These are phyloP conservation scores for Babesia bovis DNA, from an alignment of 169 alveolate genomes.

Conservation along the genomic window DNA sequence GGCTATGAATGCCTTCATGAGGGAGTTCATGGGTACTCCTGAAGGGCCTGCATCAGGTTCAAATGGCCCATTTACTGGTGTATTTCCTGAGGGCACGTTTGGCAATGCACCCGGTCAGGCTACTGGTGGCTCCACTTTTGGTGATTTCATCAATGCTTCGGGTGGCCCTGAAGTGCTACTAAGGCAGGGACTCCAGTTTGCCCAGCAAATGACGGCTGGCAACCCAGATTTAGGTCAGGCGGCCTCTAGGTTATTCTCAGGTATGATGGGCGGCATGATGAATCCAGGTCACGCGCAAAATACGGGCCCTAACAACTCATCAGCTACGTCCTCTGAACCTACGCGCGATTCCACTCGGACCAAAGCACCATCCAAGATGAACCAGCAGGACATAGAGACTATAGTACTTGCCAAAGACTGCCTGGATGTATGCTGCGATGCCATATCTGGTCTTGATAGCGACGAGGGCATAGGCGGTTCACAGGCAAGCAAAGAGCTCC, in stretches of 20 bases:
- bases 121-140: not conserved
- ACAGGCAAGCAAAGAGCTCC: slow-evolving; percentile 2
- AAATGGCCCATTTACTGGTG: not conserved
- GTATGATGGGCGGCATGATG: slow-evolving; percentile 9
- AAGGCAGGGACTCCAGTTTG: slow-evolving; percentile 17
- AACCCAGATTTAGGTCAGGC: slow-evolving; percentile 2
- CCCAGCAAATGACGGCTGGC: not conserved
- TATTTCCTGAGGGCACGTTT: not conserved
- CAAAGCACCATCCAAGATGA: not conserved
- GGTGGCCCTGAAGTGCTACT: not conserved
- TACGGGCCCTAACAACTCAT: not conserved
- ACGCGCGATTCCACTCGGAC: not conserved
- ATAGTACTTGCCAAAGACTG: not conserved
- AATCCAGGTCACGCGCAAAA: not conserved
- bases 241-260: slow-evolving; percentile 13
- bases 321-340: not conserved
- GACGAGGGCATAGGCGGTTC: not conserved
- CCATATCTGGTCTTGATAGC: not conserved
- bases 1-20: slow-evolving; percentile 21
- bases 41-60: not conserved
- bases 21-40: not conserved
- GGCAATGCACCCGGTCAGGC: not conserved
- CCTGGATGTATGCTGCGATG: not conserved
- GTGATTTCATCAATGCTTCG: not conserved
- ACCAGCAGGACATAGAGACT: not conserved